Percentiles rank a stretch among this genome's conserved stretches.
These are phyloP conservation scores for Neocallimastix lanati DNA, from an alignment of 192 early-diverging fungal species.

Conservation along the genomic window DNA sequence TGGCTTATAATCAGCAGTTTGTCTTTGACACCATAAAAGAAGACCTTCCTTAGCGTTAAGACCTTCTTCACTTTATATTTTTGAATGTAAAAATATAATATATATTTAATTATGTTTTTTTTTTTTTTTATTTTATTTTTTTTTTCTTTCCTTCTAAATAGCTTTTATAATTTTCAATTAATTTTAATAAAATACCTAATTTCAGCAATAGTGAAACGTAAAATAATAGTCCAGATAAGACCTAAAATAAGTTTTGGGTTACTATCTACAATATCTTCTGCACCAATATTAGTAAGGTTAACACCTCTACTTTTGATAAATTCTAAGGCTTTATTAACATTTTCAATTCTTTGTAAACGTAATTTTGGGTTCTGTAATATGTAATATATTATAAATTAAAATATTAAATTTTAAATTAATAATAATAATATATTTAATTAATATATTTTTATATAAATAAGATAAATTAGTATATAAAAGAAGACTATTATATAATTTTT, in stretches of 20 bases:
- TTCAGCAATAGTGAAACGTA: conserved; percentile 88
- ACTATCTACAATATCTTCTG: conserved; percentile 92
- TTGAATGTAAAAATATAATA: not conserved
- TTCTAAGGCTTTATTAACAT: conserved; percentile 82
- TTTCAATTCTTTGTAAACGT: conserved; percentile 89
- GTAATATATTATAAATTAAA: no score
- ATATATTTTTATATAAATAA: no score
- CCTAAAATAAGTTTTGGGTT: conserved; percentile 85
- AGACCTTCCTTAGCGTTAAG: conserved; percentile 91
- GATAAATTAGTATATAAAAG: no score
- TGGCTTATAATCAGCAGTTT: conserved; percentile 67
- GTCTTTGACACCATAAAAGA: conserved; percentile 89
- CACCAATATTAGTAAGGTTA: conserved; percentile 84
- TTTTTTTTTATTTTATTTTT: no score
- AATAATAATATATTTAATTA: no score
- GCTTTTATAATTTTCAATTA: no score
- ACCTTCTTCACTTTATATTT: conserved; percentile 62
- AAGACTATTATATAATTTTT: no score
- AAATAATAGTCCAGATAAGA: conserved; percentile 93
- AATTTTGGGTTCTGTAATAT: conserved; percentile 57
- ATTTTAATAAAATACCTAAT: conserved; percentile 31
- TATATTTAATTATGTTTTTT: no score
- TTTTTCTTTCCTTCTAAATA: no score
- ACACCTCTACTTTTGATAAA: conserved; percentile 78
- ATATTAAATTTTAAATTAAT: no score